These are phyloP conservation scores for Trametes pubescens DNA, from an alignment of 1,284 basidiomycete genomes.

Conservation along the genomic window DNA sequence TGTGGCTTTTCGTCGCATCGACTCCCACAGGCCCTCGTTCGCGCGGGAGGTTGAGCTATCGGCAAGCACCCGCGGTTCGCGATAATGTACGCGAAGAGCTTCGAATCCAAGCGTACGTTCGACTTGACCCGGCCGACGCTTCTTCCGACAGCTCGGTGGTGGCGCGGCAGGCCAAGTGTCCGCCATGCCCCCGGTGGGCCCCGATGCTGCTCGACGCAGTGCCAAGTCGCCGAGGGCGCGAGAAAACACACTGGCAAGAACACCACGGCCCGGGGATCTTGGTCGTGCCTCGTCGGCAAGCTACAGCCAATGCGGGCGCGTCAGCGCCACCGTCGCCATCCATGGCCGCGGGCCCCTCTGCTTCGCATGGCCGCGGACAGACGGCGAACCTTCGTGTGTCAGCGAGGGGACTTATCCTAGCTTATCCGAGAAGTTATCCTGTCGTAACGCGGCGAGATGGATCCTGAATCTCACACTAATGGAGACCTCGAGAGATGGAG, in stretches of 20 bases:
- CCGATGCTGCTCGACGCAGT: not conserved
- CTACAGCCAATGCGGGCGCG: conserved; percentile 12
- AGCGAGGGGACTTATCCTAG: conserved; percentile 7
- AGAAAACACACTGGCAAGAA: too few species aligned
- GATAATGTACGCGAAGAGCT: not conserved
- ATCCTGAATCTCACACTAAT: not conserved
- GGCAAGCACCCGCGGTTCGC: not conserved
- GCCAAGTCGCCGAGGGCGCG: not conserved
- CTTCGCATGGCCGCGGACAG: not conserved
- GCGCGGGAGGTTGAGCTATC: not conserved
- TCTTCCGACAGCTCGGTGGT: conserved; percentile 4
- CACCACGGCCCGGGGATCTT: conserved; percentile 4
- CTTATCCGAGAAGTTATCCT: conserved; percentile 12
- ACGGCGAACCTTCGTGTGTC: not conserved
- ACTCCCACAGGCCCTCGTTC: not conserved
- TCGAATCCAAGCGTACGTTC: conserved; percentile 1
- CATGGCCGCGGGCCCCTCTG: not conserved
- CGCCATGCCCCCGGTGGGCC: not conserved
- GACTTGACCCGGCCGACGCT: conserved; percentile 6
- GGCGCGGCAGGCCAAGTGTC: not conserved
- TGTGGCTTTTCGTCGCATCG: not conserved
- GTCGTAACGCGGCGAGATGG: conserved; percentile 6
- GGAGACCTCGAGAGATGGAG: not conserved
- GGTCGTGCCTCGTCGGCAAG: conserved; percentile 12
- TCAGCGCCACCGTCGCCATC: conserved; percentile 15